A percentile compares a stretch with the other conserved stretches of the same genome.
These are phyloP conservation scores for Aspergillus transmontanensis DNA, from an alignment of 2,329 filamentous ascomycete genomes.

Conservation along the genomic window DNA sequence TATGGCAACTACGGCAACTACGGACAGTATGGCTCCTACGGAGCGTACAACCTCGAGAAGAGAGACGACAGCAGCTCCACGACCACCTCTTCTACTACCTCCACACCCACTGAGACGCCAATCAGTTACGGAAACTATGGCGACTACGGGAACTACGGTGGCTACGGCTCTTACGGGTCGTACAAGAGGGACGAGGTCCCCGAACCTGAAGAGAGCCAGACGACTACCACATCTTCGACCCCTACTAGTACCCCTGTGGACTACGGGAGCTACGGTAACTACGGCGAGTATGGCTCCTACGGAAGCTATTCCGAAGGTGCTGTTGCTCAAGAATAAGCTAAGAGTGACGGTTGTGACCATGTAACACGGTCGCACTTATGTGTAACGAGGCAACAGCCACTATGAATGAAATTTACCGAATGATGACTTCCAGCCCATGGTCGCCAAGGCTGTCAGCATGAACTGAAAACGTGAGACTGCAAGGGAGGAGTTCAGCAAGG, in stretches of 20 bases:
- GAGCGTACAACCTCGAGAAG: not conserved
- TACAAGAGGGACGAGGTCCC: conserved; percentile 10
- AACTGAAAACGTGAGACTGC: not conserved
- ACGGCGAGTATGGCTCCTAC: conserved; percentile 14
- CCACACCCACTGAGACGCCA: conserved; percentile 2
- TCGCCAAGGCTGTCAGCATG: not conserved
- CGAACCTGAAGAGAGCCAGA: not conserved
- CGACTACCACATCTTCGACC: not conserved
- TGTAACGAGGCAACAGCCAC: not conserved
- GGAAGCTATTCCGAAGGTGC: not conserved
- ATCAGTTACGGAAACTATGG: conserved; percentile 19
- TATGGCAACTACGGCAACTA: not conserved
- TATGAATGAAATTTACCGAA: not conserved
- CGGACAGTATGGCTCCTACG: not conserved
- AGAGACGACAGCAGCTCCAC: not conserved
- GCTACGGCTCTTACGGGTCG: conserved; percentile 17
- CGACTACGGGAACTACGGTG: conserved; percentile 18
- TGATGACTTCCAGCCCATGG: not conserved
- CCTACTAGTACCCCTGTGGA: conserved; percentile 2
- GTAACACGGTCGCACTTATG: not conserved
- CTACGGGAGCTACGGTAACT: conserved; percentile 19
- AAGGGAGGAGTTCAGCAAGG: not conserved
- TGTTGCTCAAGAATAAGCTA: not conserved
- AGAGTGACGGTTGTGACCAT: not conserved
- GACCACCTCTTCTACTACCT: not conserved